Base-by-base conservation (phyloP, 177 flowering plant genomes). In the Vitis hybrid region DNA sequence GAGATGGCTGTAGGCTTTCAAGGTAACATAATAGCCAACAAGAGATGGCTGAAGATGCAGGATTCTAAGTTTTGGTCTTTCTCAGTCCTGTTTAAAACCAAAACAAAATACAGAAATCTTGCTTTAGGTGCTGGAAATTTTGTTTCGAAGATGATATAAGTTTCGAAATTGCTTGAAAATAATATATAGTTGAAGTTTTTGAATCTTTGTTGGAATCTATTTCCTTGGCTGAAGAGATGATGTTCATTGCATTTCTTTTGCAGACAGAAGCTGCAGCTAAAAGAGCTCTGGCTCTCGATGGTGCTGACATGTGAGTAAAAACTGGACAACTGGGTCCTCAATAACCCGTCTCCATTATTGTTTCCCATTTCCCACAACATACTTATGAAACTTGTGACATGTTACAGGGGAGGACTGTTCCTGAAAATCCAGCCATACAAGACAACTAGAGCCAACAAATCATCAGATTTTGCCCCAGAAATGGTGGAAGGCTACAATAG, bases 211-310 rank as follows among this genome's bases (percentile, higher is more conserved):
- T 7, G 56, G 2, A 54, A 54, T 54, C 6, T 54, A 54, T 4
- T 14, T 54, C 18, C n/a, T 49, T 9, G 1, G 52, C 12, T 35
- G 15, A 7, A 19, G 57, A 24, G 54, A 9, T 17, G 60, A 72
- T 10, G 13, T 35, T 48, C 68, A 46, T 19, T 68, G 24, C 54
- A 13, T 60, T 32, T 61, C 17, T 71, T 21, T 75, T 88, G 79
- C 90, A 93, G 99, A 91, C 97, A 19, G 97, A 95, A 81, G 97
- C 89, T 70, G 97, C 97, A 48, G 97, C 97, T 2, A 91, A 88
- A 73, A 86, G 92, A 78, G 98, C 97, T 59, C 76, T 95, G 77
- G 97, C 86, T 35, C 81, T 91, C 30, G 97, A 95, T 70, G 98
- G 94, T 69, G 81, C 97, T 66, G 98, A 92, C 74, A 95, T 95